These are phyloP conservation scores for Trametes sanguinea DNA, from an alignment of 768 basidiomycete species.

Conservation along the genomic window DNA sequence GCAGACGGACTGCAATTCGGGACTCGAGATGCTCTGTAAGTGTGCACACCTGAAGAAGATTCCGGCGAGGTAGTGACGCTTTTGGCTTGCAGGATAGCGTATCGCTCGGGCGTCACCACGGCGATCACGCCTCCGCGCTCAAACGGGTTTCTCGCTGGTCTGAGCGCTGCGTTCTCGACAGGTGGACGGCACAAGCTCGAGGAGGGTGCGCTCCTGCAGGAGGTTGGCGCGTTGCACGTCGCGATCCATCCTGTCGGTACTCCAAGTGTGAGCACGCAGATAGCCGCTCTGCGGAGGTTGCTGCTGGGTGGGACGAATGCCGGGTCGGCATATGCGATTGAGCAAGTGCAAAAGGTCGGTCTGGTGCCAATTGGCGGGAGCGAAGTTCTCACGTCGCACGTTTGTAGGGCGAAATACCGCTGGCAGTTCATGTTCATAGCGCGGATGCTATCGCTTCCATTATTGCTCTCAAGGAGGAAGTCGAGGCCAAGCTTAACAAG, in stretches of 20 bases:
- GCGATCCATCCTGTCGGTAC: constrained; percentile 46
- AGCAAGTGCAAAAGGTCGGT: constrained; percentile 48
- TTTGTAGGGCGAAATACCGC: constrained; percentile 52
- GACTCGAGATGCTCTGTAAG: constrained; percentile 58
- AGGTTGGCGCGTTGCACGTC: constrained; percentile 69
- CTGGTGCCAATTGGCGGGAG: not conserved
- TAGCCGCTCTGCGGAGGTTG: constrained; percentile 57
- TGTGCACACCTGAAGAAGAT: not conserved
- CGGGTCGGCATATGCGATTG: constrained; percentile 44
- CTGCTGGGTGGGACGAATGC: constrained; percentile 44
- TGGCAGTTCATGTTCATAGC: constrained; percentile 63
- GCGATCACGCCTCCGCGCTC: constrained; percentile 63
- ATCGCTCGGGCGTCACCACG: constrained; percentile 71
- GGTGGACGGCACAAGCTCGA: constrained; percentile 61
- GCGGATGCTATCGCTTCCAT: constrained; percentile 72
- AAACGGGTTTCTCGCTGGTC: constrained; percentile 58
- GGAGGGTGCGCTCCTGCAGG: constrained; percentile 63
- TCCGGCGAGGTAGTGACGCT: not conserved
- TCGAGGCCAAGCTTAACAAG: constrained; percentile 46
- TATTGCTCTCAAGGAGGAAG: constrained; percentile 62
- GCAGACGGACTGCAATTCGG: constrained; percentile 74
- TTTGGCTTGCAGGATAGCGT: constrained; percentile 57
- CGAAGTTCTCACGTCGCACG: not conserved
- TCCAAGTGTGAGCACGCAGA: constrained; percentile 67
- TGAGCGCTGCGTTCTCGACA: constrained; percentile 62